Evolutionary conservation across 306 rosid species (phyloP).

Genomic region (barrel medic (Medicago truncatula)): MtrunA17r5.0-ANR NC_053042.1:55815001-55815500

Average conservation of each 20-base stretch:
- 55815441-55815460: conserved; percentile 85
- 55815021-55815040: conserved; percentile 80
- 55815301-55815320: conserved; percentile 82
- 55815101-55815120: conserved; percentile 76
- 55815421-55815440: conserved; percentile 77
- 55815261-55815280: conserved; percentile 92
- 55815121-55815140: conserved; percentile 74
- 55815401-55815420: conserved; percentile 75
- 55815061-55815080: conserved; percentile 82
- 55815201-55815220: conserved; percentile 84
- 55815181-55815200: conserved; percentile 91
- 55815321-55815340: conserved; percentile 94
- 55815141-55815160: conserved; percentile 89
- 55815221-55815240: conserved; percentile 97
- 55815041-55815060: conserved; percentile 86
- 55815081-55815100: conserved; percentile 85
- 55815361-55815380: conserved; percentile 96
- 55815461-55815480: conserved; percentile 87
- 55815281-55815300: conserved; percentile 90
- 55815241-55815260: conserved; percentile 96
- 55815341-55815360: conserved; percentile 84
- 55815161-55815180: conserved; percentile 92
- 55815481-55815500: conserved; percentile 84
- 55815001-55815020: conserved; percentile 79
- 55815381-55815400: conserved; percentile 90